Percentiles rank a stretch among this genome's conserved stretches.
phyloP scores from a whole-genome alignment of 805 yeast genomes.

The Lipomyces orientalis region DNA sequence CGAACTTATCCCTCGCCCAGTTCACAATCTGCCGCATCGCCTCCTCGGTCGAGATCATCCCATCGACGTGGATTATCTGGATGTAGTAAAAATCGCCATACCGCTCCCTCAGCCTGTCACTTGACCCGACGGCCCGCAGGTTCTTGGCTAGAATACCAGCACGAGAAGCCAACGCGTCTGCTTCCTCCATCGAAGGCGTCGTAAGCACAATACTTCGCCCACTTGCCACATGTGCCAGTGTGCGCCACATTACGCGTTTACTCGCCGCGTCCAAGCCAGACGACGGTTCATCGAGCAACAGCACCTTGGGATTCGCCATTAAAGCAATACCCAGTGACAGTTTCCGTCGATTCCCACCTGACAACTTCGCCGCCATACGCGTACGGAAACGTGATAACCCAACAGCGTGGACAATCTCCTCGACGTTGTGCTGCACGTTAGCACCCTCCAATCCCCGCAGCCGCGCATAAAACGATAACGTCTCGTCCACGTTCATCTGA shows the following conservation, averaged over 20 bases:
- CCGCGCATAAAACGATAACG: slow-evolving; percentile 44
- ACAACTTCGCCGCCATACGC: slow-evolving; percentile 44
- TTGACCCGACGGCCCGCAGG: slow-evolving; percentile 45
- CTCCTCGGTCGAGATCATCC: slow-evolving; percentile 8
- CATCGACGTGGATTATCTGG: slow-evolving; percentile 40
- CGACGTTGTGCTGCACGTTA: slow-evolving; percentile 41
- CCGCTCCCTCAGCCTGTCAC: slow-evolving; percentile 39
- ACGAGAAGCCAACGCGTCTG: slow-evolving; percentile 46
- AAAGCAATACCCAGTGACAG: slow-evolving; percentile 46
- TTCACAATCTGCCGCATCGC: slow-evolving; percentile 19
- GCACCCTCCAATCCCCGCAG: slow-evolving; percentile 41
- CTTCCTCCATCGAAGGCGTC: slow-evolving; percentile 50
- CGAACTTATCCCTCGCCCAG: slow-evolving; percentile 38
- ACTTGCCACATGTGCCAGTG: slow-evolving; percentile 42
- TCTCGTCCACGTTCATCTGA: slow-evolving; percentile 44
- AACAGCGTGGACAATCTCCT: slow-evolving; percentile 43
- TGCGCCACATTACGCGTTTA: slow-evolving; percentile 48
- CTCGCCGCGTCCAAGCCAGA: slow-evolving; percentile 50
- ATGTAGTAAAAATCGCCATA: slow-evolving; percentile 43
- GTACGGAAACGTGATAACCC: slow-evolving; percentile 43
- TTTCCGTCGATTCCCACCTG: slow-evolving; percentile 48
- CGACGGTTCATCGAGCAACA: slow-evolving; percentile 48
- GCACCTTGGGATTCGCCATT: slow-evolving; percentile 46
- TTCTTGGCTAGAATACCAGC: slow-evolving; percentile 45
- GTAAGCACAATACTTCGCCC: slow-evolving; percentile 46